Percentiles rank a stretch among this genome's conserved stretches.
Evolutionary conservation across 208 protist species (phyloP).

Genomic region (Angomonas ambiguus): DNA sequence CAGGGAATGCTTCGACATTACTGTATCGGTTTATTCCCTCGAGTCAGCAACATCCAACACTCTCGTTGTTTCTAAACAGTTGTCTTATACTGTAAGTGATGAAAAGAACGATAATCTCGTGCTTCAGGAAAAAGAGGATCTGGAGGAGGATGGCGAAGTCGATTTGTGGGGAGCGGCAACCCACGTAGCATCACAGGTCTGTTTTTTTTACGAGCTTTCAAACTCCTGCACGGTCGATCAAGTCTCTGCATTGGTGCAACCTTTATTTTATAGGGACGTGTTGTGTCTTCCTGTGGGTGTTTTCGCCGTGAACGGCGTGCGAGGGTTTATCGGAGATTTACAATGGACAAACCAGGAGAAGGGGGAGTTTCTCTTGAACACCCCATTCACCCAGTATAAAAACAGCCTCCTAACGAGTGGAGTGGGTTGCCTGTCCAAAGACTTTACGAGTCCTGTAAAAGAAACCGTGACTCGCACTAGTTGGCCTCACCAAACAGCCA

Average conservation of each 20-base stretch:
- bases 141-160: neutral
- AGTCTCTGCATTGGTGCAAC: neutral
- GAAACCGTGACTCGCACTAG: neutral
- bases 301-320: slow-evolving; percentile 37
- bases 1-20: neutral
- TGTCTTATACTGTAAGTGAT: neutral
- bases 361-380: neutral
- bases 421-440: neutral
- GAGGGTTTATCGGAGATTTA: slow-evolving; percentile 48
- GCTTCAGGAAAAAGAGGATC: neutral
- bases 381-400: neutral
- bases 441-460: neutral
- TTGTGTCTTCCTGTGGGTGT: slow-evolving; percentile 35
- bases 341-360: neutral
- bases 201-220: slow-evolving; percentile 21
- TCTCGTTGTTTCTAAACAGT: neutral
- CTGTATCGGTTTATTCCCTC: neutral
- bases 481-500: neutral
- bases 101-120: neutral
- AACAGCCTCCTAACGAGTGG: neutral
- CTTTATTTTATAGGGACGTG: slow-evolving; percentile 35
- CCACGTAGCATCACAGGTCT: neutral
- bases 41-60: neutral
- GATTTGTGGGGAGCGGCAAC: neutral
- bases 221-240: neutral